A percentile compares a stretch with the other conserved stretches of the same genome.
Conservation (phyloP, 148 eudicot genomes). For the Talinum fruticosum region DNA sequence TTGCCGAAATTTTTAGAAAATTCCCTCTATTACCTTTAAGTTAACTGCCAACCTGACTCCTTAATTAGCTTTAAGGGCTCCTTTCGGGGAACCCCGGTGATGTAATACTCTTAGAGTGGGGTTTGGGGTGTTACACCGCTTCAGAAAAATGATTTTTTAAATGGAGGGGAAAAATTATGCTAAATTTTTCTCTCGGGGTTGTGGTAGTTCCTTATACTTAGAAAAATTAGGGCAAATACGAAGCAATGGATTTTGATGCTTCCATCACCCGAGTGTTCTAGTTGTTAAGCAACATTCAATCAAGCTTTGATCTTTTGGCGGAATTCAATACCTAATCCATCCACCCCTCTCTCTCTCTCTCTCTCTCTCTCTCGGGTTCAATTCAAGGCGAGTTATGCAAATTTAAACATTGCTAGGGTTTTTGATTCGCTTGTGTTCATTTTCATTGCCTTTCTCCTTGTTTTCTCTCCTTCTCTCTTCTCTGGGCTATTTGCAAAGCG, state of each 20-base stretch:
- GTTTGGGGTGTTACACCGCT: no score
- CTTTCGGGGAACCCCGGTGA: no score
- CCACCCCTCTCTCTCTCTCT: no score
- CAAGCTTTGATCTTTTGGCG: background rate
- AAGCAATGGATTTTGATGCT: background rate
- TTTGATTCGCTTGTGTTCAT: background rate
- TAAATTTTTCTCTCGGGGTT: background rate
- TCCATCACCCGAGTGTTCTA: no score
- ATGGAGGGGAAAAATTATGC: background rate
- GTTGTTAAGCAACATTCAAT: background rate
- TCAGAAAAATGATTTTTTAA: background rate
- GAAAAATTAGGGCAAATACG: background rate
- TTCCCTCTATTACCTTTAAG: no score
- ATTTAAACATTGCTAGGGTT: background rate
- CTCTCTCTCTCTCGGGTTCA: background rate
- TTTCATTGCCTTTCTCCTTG: background rate
- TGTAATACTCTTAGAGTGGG: no score
- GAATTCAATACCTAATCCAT: background rate
- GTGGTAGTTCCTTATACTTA: no score
- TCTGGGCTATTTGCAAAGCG: background rate
- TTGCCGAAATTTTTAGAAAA: no score
- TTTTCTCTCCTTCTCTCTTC: background rate
- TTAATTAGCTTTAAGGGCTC: no score
- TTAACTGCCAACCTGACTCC: no score
- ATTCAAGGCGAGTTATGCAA: background rate